These are phyloP conservation scores for Diaporthe vexans DNA, from an alignment of 2,329 filamentous ascomycete genomes.

Conservation along the genomic window DNA sequence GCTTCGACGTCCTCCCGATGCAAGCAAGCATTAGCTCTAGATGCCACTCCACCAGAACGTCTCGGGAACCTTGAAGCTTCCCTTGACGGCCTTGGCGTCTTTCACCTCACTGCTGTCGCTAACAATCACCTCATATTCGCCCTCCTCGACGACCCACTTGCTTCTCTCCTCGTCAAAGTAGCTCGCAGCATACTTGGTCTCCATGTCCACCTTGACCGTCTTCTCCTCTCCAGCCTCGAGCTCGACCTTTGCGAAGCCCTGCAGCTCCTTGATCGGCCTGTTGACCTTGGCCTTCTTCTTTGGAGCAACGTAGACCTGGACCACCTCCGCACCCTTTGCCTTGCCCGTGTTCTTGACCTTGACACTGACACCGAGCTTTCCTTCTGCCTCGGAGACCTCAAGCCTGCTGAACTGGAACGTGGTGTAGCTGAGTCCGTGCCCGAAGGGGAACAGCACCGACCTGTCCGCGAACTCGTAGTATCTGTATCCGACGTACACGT, in stretches of 20 bases:
- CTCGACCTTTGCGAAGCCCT: constrained; percentile 75
- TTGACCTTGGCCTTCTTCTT: constrained; percentile 67
- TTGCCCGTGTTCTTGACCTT: constrained; percentile 74
- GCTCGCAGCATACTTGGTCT: constrained; percentile 75
- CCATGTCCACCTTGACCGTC: constrained; percentile 67
- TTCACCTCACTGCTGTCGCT: constrained; percentile 68
- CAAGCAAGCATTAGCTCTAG: constrained; percentile 50
- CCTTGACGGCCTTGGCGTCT: constrained; percentile 61
- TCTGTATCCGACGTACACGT: constrained; percentile 80
- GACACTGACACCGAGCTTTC: constrained; percentile 63
- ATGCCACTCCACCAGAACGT: constrained; percentile 78
- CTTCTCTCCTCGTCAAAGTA: constrained; percentile 79
- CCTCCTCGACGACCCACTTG: constrained; percentile 76
- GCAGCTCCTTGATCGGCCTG: constrained; percentile 72
- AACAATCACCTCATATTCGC: constrained; percentile 74
- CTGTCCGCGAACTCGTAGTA: constrained; percentile 73
- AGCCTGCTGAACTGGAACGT: constrained; percentile 62
- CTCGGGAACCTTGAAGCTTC: constrained; percentile 69
- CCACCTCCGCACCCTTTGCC: constrained; percentile 66
- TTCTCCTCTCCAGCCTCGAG: constrained; percentile 72
- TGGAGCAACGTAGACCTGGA: constrained; percentile 70
- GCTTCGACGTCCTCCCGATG: neutral
- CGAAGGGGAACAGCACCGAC: constrained; percentile 48
- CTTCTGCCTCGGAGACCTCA: constrained; percentile 60
- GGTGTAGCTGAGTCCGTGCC: constrained; percentile 48